A percentile compares a stretch with the other conserved stretches of the same genome.
Conservation (phyloP, 2,329 filamentous ascomycete species). For the Aureobasidium sp. region DNA sequence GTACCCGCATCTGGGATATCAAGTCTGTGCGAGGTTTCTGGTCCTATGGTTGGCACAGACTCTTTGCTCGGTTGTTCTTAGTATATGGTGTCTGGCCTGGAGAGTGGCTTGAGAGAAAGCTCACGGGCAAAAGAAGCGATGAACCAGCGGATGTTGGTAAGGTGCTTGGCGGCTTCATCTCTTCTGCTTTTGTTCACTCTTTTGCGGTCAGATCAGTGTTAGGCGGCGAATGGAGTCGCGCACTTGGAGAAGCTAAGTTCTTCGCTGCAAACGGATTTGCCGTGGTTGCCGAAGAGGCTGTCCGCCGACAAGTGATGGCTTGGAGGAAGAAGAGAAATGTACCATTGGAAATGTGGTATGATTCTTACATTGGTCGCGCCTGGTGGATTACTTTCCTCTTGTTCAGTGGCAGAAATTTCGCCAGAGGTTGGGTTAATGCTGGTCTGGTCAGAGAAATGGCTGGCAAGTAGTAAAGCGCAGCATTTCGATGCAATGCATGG, state of each 20-base stretch:
- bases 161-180: conserved; percentile 37
- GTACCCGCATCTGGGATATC: conserved; percentile 35
- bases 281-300: conserved; percentile 24
- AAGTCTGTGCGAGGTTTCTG: conserved; percentile 35
- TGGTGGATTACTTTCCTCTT: conserved; percentile 37
- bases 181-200: conserved; percentile 36
- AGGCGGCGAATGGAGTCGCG: conserved; percentile 30
- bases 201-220: conserved; percentile 36
- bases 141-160: conserved; percentile 38
- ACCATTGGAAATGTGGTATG: conserved; percentile 25
- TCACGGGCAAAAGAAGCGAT: conserved; percentile 29
- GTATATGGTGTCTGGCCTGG: conserved; percentile 42
- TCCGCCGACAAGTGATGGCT: conserved; percentile 20
- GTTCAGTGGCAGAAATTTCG: conserved; percentile 36
- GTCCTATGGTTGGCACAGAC: conserved; percentile 40
- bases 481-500: background rate
- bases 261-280: conserved; percentile 27
- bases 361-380: conserved; percentile 29
- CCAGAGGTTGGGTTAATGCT: conserved; percentile 37
- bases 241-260: conserved; percentile 27
- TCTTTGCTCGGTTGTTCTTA: conserved; percentile 39
- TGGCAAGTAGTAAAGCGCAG: conserved; percentile 18
- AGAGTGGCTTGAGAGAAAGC: conserved; percentile 35
- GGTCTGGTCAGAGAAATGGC: conserved; percentile 36
- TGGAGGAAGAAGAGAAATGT: conserved; percentile 19